Base-by-base conservation (phyloP, 305 asterid species). In the Withania somnifera region DNA sequence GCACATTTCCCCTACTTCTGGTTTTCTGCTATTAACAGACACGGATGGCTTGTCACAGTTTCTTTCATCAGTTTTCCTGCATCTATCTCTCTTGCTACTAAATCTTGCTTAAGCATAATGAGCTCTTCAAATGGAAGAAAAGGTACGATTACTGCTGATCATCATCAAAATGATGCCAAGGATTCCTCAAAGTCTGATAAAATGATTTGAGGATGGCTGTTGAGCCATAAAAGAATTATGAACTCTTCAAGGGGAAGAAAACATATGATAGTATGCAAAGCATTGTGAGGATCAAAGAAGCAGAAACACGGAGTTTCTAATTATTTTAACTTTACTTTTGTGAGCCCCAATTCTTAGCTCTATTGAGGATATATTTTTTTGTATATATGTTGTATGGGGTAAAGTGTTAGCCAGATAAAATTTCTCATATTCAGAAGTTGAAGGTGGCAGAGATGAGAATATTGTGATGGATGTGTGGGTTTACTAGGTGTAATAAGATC, bases 231-330 rank as follows among this genome's bases (percentile, higher is more conserved):
- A 96, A 90, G 83, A 93, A 89, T 79, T 93, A 89, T 54, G 91
- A 93, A 14, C 87, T 92, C 53, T 38, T 38, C 77, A 20, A 0
- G 78, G 32, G 20, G 6, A 38, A 69, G 78, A 69, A 66, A 69
- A 40, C 32, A 20, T 69, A 69, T 30, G 91, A 92, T 87, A 91
- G 94, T 90, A 86, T 96, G 90, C 94, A 90, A 81, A 90, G 92
- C 76, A 90, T 94, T 11, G 92, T 90, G n/a, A 84, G 92, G 54
- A 87, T 96, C 32, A 94, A 94, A 86, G 97, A 94, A 82, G 98
- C 98, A 1, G 99, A 95, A 84, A 94, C 97, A 45, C 85, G 89
- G 69, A 94, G 94, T 98, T 93, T 94, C 56, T 69, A 68, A 20
- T 40, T 68, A 20, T 20, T 11, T 5, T 40, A 53, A 81, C 63